A percentile compares a stretch with the other conserved stretches of the same genome.
phyloP scores from a whole-genome alignment of 257 asterid genomes.

The Forsythia suspensa region DNA sequence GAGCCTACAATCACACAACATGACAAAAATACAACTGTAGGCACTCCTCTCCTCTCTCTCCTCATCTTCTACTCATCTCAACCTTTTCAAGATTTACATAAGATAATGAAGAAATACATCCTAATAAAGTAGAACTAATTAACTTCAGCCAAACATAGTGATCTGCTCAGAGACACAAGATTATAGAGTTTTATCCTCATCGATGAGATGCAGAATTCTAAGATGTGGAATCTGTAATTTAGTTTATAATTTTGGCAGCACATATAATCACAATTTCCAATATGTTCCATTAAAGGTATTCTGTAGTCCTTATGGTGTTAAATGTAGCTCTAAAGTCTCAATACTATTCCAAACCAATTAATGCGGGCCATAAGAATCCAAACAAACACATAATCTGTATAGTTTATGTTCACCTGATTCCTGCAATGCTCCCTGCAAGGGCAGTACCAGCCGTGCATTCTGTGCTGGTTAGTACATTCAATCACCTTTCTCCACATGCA shows the following conservation, averaged over 20 bases:
- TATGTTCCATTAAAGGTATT: neutral
- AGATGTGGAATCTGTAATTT: neutral
- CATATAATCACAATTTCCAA: neutral
- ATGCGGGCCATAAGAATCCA: neutral
- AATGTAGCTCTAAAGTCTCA: neutral
- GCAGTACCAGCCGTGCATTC: slow-evolving; percentile 87
- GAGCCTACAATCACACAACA: neutral
- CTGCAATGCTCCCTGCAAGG: slow-evolving; percentile 65
- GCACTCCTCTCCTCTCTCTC: neutral
- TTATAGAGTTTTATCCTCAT: neutral
- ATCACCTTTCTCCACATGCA: slow-evolving; percentile 89
- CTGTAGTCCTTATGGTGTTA: neutral
- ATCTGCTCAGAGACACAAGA: neutral
- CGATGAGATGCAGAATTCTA: neutral
- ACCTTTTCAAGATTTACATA: neutral
- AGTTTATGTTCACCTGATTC: slow-evolving; percentile 64
- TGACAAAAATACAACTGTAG: neutral
- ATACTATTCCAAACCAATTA: neutral
- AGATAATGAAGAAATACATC: neutral
- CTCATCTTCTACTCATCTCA: neutral
- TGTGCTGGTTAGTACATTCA: slow-evolving; percentile 84
- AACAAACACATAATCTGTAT: slow-evolving; percentile 7
- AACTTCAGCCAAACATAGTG: neutral
- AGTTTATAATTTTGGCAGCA: neutral
- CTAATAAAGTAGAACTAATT: neutral